Evolutionary conservation across 169 alveolate species (phyloP).

Genomic region (Cryptosporidium tyzzeri): DNA sequence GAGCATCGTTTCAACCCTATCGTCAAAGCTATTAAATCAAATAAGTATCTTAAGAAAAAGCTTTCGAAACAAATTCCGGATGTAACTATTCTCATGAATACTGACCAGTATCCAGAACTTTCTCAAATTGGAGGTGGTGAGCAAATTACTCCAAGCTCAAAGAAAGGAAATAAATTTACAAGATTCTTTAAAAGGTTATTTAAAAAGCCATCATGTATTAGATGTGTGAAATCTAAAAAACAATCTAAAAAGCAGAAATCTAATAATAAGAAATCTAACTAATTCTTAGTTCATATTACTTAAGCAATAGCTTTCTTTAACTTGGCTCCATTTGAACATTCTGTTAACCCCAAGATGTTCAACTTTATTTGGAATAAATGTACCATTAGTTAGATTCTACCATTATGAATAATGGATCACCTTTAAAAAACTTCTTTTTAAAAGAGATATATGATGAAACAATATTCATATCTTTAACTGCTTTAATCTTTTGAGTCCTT

Average conservation of each 20-base stretch:
- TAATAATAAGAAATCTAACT: neutral
- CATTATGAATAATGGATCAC: slow-evolving; percentile 45
- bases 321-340: slow-evolving; percentile 14
- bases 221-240: slow-evolving; percentile 15
- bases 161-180: slow-evolving; percentile 6
- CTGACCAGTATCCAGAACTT: neutral
- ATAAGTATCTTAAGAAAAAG: slow-evolving; percentile 35
- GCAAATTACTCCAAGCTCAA: neutral
- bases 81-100: neutral
- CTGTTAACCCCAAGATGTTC: slow-evolving; percentile 73
- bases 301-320: neutral
- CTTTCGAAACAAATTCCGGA: slow-evolving; percentile 11
- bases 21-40: slow-evolving; percentile 33
- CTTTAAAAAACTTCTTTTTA: slow-evolving; percentile 48
- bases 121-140: slow-evolving; percentile 9
- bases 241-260: slow-evolving; percentile 15
- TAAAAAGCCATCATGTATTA: slow-evolving; percentile 39
- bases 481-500: slow-evolving; percentile 51
- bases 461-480: slow-evolving; percentile 40
- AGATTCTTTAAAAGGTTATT: slow-evolving; percentile 12
- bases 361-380: neutral
- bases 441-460: slow-evolving; percentile 34
- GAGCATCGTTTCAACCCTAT: slow-evolving; percentile 43
- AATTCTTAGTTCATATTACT: neutral
- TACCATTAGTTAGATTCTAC: slow-evolving; percentile 17